Base-by-base conservation (phyloP, 2,329 filamentous ascomycete species). In the Apiospora rasikravindrae region DNA sequence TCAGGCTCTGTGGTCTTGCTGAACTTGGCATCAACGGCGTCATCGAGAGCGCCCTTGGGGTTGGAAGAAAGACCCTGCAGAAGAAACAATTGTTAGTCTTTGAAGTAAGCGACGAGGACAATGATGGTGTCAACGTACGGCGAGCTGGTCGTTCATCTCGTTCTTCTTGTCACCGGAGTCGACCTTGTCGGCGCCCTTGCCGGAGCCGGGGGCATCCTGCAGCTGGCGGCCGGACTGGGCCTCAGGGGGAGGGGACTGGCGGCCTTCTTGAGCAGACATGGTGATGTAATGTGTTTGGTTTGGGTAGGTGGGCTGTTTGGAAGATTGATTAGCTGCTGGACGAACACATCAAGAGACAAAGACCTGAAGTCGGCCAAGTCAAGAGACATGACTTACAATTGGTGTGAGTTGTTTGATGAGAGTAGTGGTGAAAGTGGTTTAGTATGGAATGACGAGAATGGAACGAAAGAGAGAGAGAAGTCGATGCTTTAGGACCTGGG, bases 201-300 rank as follows among this genome's bases (percentile, higher is more conserved):
- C 89, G 0, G 86, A 83, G n/a, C 82, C 88, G 2, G 90, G 86
- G 16, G 88, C 79, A 10, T 88, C 89, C 75, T 89, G 84, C 72
- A 89, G 83, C 84, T 96, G 94, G 71, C 85, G 83, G 73, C 89
- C 91, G 49, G 86, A 84, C 83, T 94, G 93, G 76, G 82, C 80
- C 84, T 93, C 90, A 40, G 93, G 93, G 70, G 91, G 85, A 74
- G 94, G 95, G 44, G 94, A 97, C 84, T 97, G 89, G 80, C 91
- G 91, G 81, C 93, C 93, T 83, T 88, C 83, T 79, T 78, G 76
- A 71, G 81, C 80, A 67, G 93, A 91, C 92, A 94, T 94, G 29
- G 19, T 69, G 67, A 49, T 51, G 40, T 45, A n/a, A 78, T 75
- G 90, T 81, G 76, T 73, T 73, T 75, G 77, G 78, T 75, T 81